These are phyloP conservation scores for Nasturtium officinale DNA, from an alignment of 345 rosid species.

Conservation along the genomic window DNA sequence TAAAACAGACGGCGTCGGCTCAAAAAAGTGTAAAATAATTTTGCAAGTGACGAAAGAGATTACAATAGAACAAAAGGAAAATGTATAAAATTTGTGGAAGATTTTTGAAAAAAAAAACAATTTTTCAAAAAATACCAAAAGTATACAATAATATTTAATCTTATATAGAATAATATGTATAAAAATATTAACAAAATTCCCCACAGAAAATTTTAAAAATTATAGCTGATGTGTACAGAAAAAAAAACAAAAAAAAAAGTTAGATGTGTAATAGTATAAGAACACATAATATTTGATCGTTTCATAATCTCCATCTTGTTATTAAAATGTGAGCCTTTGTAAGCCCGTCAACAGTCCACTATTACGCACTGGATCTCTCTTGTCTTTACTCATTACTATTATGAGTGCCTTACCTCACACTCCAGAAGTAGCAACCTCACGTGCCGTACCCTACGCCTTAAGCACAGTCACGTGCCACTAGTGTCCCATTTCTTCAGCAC, in stretches of 20 bases:
- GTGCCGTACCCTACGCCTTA: slow-evolving; percentile 42
- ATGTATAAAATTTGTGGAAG: too few species aligned
- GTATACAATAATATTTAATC: too few species aligned
- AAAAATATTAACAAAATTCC: too few species aligned
- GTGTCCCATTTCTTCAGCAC: slow-evolving; percentile 43
- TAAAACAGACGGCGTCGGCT: too few species aligned
- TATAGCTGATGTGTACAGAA: not conserved
- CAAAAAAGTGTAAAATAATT: too few species aligned
- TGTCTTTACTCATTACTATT: not conserved
- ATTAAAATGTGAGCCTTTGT: slow-evolving; percentile 4
- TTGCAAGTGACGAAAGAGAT: too few species aligned
- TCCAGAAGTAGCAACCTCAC: slow-evolving; percentile 2
- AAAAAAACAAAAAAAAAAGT: too few species aligned
- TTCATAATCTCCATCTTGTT: not conserved
- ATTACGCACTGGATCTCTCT: not conserved
- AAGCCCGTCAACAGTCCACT: slow-evolving; percentile 12
- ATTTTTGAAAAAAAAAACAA: too few species aligned
- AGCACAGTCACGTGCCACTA: slow-evolving; percentile 37
- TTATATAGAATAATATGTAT: too few species aligned
- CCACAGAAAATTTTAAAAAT: too few species aligned
- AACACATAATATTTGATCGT: not conserved
- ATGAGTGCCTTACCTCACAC: not conserved
- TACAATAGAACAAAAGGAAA: too few species aligned
- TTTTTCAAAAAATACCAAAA: too few species aligned
- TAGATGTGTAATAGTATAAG: not conserved